Conservation (phyloP, 2,329 filamentous ascomycete species). For the Aureobasidium sp. region DNA sequence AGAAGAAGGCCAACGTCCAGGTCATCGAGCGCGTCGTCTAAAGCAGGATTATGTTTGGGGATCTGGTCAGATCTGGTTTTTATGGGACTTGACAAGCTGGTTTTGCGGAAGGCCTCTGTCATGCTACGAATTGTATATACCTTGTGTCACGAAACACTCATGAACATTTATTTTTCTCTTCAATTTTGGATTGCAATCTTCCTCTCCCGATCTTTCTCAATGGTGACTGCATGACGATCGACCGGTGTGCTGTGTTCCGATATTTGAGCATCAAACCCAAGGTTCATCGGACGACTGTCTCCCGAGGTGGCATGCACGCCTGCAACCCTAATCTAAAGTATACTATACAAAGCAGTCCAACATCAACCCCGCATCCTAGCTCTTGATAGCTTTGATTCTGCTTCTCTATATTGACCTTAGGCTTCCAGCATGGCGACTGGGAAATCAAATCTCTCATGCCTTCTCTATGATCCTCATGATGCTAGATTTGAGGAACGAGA, state of each 20-base stretch:
- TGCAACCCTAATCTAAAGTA: not conserved
- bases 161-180: not conserved
- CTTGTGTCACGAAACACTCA: conserved; percentile 2
- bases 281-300: not conserved
- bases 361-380: not conserved
- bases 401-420: not conserved
- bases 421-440: not conserved
- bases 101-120: not conserved
- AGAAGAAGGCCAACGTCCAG: conserved; percentile 16
- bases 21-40: conserved; percentile 11
- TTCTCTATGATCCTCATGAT: conserved; percentile 2
- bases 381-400: not conserved
- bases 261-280: not conserved
- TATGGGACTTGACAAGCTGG: not conserved
- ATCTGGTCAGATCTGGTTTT: not conserved
- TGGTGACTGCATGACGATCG: no score
- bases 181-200: not conserved
- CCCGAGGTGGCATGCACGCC: not conserved
- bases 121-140: conserved; percentile 4
- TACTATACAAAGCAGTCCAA: not conserved
- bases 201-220: no score
- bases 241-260: not conserved
- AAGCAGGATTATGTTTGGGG: not conserved
- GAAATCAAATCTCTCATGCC: not conserved
- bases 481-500: conserved; percentile 1